Evolutionary conservation across 352 stramenopile species (phyloP).

Genomic region (Pythium vanterpoolii): DNA sequence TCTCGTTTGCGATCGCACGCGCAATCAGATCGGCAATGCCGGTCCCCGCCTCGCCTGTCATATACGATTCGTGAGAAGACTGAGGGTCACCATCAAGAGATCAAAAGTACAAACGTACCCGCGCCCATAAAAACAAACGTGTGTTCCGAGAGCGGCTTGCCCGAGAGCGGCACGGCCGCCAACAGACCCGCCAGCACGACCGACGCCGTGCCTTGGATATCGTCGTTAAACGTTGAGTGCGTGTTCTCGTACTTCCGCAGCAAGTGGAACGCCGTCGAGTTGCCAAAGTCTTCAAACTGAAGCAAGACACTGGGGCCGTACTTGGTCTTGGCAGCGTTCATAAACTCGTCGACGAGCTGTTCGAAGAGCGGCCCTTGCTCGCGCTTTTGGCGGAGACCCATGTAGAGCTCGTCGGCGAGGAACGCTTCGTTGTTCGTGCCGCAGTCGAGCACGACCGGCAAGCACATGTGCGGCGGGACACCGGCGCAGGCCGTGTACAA

Average conservation of each 20-base stretch:
- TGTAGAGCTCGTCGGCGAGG: slow-evolving; percentile 93
- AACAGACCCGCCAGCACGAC: slow-evolving; percentile 80
- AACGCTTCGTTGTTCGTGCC: slow-evolving; percentile 95
- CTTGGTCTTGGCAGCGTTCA: slow-evolving; percentile 90
- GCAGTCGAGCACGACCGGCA: slow-evolving; percentile 94
- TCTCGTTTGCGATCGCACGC: slow-evolving; percentile 88
- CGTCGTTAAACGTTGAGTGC: slow-evolving; percentile 94
- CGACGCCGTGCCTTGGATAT: slow-evolving; percentile 92
- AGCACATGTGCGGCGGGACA: slow-evolving; percentile 89
- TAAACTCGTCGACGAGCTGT: slow-evolving; percentile 96
- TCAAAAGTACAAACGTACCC: slow-evolving; percentile 7
- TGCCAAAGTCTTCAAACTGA: slow-evolving; percentile 88
- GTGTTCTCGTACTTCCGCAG: slow-evolving; percentile 83
- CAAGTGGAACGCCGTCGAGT: slow-evolving; percentile 83
- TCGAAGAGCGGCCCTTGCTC: slow-evolving; percentile 90
- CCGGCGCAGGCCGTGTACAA: slow-evolving; percentile 95
- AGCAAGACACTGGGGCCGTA: slow-evolving; percentile 85
- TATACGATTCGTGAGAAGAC: too few relatives aligned
- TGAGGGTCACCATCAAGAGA: too few relatives aligned
- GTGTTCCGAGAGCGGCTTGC: slow-evolving; percentile 87
- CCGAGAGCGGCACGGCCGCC: slow-evolving; percentile 64
- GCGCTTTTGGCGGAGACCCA: slow-evolving; percentile 90
- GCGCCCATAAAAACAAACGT: slow-evolving; percentile 95
- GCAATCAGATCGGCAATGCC: slow-evolving; percentile 94
- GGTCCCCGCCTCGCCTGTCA: slow-evolving; percentile 89